phyloP scores from a whole-genome alignment of 257 asterid genomes.

The Gardenia jasminoides region DNA sequence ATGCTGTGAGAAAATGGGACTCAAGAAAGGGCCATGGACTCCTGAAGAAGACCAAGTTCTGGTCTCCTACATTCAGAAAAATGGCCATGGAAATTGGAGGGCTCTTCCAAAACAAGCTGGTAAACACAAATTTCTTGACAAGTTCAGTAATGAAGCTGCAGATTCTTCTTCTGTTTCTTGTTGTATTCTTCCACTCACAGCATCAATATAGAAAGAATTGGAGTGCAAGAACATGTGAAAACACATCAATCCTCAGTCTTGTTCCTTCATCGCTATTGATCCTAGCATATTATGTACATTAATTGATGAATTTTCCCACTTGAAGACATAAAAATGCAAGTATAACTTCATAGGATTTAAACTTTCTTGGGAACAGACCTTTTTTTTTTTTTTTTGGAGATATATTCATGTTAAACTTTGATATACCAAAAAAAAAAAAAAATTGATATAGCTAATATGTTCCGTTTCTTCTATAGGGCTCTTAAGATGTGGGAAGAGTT shows the following conservation, averaged over 20 bases:
- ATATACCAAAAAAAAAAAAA: no score
- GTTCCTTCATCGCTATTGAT: not conserved
- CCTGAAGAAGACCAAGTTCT: conserved; percentile 66
- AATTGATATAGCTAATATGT: not conserved
- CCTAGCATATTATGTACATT: not conserved
- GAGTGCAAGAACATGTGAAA: not conserved
- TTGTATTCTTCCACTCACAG: not conserved
- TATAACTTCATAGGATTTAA: not conserved
- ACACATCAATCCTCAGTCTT: not conserved
- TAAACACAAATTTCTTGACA: conserved; percentile 9
- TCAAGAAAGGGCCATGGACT: conserved; percentile 87
- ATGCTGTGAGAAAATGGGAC: conserved; percentile 77
- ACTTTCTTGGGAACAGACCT: not conserved
- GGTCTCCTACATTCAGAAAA: conserved; percentile 37
- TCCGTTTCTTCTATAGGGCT: conserved; percentile 34
- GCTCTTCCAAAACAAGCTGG: conserved; percentile 84
- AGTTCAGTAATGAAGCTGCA: not conserved
- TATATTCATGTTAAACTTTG: no score
- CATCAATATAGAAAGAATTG: not conserved
- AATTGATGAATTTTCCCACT: not conserved
- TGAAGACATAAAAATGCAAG: not conserved
- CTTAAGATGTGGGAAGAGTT: conserved; percentile 63
- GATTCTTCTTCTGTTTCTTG: not conserved
- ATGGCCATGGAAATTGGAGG: conserved; percentile 83
- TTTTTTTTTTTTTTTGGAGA: no score